Evolutionary conservation across 1,284 basidiomycete genomes (phyloP), one percentile per base, ranked within the genome.

Genomic region (Melampsora abietis-canadensis): DNA sequence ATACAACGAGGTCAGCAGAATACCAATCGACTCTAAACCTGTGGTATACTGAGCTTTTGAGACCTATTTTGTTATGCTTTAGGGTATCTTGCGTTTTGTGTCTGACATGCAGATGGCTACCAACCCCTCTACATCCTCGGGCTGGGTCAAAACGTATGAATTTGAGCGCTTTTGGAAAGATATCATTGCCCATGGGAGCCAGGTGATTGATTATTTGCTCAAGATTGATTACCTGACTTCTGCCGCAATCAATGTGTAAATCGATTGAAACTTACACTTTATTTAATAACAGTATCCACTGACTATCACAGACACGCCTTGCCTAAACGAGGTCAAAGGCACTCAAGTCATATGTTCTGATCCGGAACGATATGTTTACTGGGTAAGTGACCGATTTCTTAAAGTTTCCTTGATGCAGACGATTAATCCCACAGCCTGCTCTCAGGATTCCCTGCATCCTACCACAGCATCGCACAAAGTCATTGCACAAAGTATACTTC

Each of bases 371-470:
- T 61, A 61, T 34, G n/a, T 61, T 14, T 61, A 24, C 34, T 61
- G 60, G 60, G 60, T 61, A 19, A 37, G 60, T 61, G 51, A 40
- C 37, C 37, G n/a, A 40, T 12, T 40, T 4, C 37, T 10, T 12
- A 8, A 40, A 2, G 37, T 40, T 34, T 34, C 4, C 37, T 40
- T 40, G 1, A 40, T 10, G 12, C 37, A 40, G 37, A 40, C 37
- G 12, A 40, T 40, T 5, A 12, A 40, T 12, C 37, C 37, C 10
- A 40, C 10, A 2, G 10, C 4, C 54, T 12, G 54, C 15, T 17
- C 14, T 27, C 14, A 72, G 69, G 69, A 72, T 65, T 72, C 69
- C 2, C 51, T 72, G 1, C 69, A 72, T 65, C 69, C 69, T 17
- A 72, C 69, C 31, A 57, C 62, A 8, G 65, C 24, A 61, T 65